phyloP scores from a whole-genome alignment of 306 rosid genomes.

The Crotalaria pallida region DNA sequence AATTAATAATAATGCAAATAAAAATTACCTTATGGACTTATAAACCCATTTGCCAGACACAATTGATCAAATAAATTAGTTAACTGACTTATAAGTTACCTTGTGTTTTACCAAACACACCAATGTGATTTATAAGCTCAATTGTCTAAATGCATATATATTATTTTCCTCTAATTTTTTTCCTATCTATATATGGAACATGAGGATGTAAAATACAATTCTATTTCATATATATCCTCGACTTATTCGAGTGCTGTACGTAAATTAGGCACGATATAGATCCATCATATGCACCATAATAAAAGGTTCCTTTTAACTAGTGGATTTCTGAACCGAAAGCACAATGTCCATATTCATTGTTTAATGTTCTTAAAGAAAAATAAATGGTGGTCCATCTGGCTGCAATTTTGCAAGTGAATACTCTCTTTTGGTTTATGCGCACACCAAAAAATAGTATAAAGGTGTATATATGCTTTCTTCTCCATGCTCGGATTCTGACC shows the following conservation, averaged over 20 bases:
- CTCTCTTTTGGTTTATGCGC: background rate
- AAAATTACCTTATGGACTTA: no score
- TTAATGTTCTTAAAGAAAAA: slow-evolving; percentile 13
- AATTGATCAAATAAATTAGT: no score
- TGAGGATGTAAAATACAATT: background rate
- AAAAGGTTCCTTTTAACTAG: slow-evolving; percentile 15
- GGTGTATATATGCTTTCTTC: slow-evolving; percentile 20
- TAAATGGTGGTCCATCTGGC: slow-evolving; percentile 26
- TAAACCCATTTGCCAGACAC: no score
- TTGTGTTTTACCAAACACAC: no score
- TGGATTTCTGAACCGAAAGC: slow-evolving; percentile 28
- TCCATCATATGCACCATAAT: background rate
- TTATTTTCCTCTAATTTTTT: background rate
- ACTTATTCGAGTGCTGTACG: slow-evolving; percentile 7
- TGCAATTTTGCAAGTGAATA: slow-evolving; percentile 6
- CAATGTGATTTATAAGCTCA: no score
- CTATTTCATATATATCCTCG: background rate
- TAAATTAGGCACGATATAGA: slow-evolving; percentile 18
- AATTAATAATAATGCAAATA: no score
- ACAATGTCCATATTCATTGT: slow-evolving; percentile 20
- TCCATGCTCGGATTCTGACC: slow-evolving; percentile 17
- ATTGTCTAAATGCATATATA: background rate
- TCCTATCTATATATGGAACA: background rate
- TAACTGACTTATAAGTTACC: no score
- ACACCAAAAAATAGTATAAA: background rate